phyloP scores from a whole-genome alignment of 805 yeast species.

The Lachancea cidri region DNA sequence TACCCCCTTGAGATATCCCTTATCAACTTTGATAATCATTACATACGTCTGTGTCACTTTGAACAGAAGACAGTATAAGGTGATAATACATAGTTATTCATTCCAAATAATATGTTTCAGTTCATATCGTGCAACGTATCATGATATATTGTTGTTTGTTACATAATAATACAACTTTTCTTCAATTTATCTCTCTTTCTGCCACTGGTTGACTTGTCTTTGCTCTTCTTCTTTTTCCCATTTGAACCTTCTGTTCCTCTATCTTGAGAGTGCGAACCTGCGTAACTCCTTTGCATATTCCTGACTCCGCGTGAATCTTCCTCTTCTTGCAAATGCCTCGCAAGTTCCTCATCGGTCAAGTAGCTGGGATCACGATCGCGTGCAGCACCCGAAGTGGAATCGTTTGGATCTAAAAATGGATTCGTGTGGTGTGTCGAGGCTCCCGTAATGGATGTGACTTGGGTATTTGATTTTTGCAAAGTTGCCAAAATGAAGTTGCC shows the following conservation, averaged over 20 bases:
- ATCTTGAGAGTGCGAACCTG: conserved; percentile 4
- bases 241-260: conserved; percentile 6
- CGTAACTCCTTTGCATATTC: conserved; percentile 37
- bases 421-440: conserved; percentile 7
- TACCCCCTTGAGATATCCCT: background rate
- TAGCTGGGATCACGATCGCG: conserved; percentile 10
- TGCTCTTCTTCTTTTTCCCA: conserved; percentile 10
- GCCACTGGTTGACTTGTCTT: conserved; percentile 1
- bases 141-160: no score
- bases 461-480: conserved; percentile 12
- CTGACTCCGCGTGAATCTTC: conserved; percentile 51
- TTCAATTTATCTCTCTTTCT: conserved; percentile 12
- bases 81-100: no score
- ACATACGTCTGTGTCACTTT: background rate
- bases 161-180: conserved; percentile 19
- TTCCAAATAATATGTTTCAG: no score
- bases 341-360: conserved; percentile 39
- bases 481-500: conserved; percentile 55
- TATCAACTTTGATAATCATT: background rate
- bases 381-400: conserved; percentile 1
- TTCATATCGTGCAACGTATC: no score
- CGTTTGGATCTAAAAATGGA: conserved; percentile 18
- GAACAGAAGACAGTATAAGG: no score
- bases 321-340: conserved; percentile 45
- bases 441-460: conserved; percentile 6